Evolutionary conservation across 345 rosid species (phyloP).

Genomic region (Eucalyptus tenuipes): DNA sequence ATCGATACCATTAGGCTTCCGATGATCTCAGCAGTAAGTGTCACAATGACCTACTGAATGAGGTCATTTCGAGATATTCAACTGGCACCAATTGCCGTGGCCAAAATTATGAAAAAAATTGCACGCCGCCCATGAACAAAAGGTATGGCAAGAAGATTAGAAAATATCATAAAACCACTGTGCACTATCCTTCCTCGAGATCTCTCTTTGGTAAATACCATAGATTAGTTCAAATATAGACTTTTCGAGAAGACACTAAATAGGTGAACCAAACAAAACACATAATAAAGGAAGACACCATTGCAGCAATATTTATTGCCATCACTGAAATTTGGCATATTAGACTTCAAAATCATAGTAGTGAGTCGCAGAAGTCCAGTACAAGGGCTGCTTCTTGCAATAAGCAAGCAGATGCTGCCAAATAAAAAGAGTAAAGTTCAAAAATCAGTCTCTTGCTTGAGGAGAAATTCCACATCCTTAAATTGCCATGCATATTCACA

Average conservation of each 20-base stretch:
- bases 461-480: constrained; percentile 29
- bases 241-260: not conserved
- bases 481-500: constrained; percentile 20
- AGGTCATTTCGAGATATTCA: not conserved
- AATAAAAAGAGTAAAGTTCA: not conserved
- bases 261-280: not conserved
- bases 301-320: not conserved
- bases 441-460: constrained; percentile 13
- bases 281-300: not conserved
- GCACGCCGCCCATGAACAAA: not conserved
- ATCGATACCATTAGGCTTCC: not conserved
- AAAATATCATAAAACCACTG: not conserved
- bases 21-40: not conserved
- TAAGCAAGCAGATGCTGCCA: not conserved
- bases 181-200: not conserved
- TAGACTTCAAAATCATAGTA: not conserved
- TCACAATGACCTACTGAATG: not conserved
- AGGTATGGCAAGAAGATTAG: not conserved
- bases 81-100: not conserved
- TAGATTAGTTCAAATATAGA: not conserved
- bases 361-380: not conserved
- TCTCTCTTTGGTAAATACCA: not conserved
- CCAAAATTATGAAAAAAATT: not conserved
- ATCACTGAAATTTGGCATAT: not conserved
- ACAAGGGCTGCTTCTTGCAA: not conserved